phyloP scores from a whole-genome alignment of 139 green algal genomes.

The Volvox reticuliferus region DNA sequence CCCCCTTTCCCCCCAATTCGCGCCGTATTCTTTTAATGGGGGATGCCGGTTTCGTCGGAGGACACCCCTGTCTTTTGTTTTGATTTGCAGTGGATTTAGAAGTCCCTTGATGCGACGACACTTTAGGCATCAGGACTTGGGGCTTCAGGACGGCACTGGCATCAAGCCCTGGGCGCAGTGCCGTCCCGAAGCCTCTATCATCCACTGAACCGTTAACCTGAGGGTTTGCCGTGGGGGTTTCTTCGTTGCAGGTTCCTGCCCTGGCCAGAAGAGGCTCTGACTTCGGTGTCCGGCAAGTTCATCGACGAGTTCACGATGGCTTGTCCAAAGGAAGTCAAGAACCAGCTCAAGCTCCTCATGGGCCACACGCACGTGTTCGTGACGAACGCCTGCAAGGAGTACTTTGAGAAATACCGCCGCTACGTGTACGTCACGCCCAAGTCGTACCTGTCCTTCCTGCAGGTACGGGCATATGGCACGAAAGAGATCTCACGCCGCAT shows the following conservation, averaged over 20 bases:
- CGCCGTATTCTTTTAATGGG: too few species aligned
- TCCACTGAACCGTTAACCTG: too few species aligned
- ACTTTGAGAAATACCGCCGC: conserved; percentile 91
- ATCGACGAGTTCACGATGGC: conserved; percentile 91
- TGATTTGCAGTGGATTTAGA: too few species aligned
- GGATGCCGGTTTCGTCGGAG: too few species aligned
- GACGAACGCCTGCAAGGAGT: conserved; percentile 88
- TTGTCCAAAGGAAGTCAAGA: conserved; percentile 80
- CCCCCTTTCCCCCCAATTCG: too few species aligned
- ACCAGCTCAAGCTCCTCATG: conserved; percentile 89
- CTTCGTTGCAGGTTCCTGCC: conserved; percentile 69
- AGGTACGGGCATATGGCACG: conserved; percentile 32
- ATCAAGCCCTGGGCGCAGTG: too few species aligned
- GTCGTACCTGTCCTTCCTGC: conserved; percentile 94
- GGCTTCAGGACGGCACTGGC: too few species aligned
- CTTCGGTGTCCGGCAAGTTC: conserved; percentile 87
- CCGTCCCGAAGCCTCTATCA: too few species aligned
- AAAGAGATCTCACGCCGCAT: too few species aligned
- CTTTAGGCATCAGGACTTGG: too few species aligned
- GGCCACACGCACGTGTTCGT: conserved; percentile 88
- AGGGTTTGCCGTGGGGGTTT: neutral
- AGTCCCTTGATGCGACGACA: too few species aligned
- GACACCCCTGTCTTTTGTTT: too few species aligned
- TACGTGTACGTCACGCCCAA: conserved; percentile 96
- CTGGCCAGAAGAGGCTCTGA: conserved; percentile 82